These are phyloP conservation scores for Botryotinia narcissicola DNA, from an alignment of 2,329 filamentous ascomycete species.

Conservation along the genomic window DNA sequence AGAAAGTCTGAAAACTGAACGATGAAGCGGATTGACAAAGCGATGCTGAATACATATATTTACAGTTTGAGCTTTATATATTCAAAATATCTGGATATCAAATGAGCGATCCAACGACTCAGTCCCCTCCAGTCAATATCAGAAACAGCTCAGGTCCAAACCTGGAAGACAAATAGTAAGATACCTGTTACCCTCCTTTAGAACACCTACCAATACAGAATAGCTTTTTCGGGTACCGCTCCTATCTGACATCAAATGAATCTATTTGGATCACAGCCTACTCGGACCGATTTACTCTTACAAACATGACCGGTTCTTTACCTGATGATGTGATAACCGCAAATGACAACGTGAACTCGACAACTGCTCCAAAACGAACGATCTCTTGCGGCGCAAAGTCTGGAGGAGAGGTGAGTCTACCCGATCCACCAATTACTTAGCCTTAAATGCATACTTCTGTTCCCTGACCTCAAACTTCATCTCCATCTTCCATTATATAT, in stretches of 20 bases:
- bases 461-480: neutral
- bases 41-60: neutral
- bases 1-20: neutral
- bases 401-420: neutral
- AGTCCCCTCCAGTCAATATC: constrained; percentile 3
- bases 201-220: neutral
- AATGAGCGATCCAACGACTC: constrained; percentile 12
- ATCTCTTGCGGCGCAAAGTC: constrained; percentile 14
- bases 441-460: neutral
- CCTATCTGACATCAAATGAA: constrained; percentile 7
- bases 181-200: neutral
- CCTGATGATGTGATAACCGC: constrained; percentile 1
- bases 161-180: constrained; percentile 16
- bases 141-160: neutral
- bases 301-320: constrained; percentile 11
- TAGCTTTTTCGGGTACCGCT: constrained; percentile 16
- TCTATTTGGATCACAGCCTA: constrained; percentile 18
- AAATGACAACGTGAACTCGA: constrained; percentile 5
- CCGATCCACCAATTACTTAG: neutral
- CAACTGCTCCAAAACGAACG: neutral
- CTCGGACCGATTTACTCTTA: constrained; percentile 14
- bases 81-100: neutral
- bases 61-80: neutral
- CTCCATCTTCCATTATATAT: neutral
- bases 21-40: neutral